Conservation (phyloP, 345 rosid species). For the Euphorbia lathyris region DNA sequence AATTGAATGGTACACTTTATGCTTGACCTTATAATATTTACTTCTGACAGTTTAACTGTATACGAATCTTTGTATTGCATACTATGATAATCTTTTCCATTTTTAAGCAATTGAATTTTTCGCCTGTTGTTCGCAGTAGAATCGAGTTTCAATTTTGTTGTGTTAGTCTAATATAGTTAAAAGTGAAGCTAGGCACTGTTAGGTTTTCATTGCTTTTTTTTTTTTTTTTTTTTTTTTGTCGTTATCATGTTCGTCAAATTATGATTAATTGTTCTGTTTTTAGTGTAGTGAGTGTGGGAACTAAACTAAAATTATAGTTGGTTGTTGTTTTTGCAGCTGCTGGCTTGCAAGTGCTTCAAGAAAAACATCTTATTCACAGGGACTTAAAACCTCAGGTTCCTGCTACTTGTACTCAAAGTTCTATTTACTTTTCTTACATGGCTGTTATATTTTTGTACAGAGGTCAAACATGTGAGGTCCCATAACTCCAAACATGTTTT, state of each 20-base stretch:
- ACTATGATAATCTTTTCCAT: neutral
- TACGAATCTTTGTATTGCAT: neutral
- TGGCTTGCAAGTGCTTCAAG: slow-evolving; percentile 79
- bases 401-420: slow-evolving; percentile 1
- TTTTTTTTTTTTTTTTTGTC: neutral
- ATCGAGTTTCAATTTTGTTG: neutral
- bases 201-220: neutral
- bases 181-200: neutral
- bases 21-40: slow-evolving; percentile 4
- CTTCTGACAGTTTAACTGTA: neutral
- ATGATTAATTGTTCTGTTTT: neutral
- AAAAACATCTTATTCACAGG: slow-evolving; percentile 73
- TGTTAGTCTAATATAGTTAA: neutral
- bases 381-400: slow-evolving; percentile 86
- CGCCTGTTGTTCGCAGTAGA: neutral
- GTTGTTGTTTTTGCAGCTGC: slow-evolving; percentile 47
- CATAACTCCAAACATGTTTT: neutral
- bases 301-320: slow-evolving; percentile 1
- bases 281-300: neutral
- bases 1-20: slow-evolving; percentile 8
- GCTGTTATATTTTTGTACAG: neutral
- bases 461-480: neutral
- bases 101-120: neutral
- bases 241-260: neutral
- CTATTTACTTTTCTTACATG: neutral